Conservation (phyloP, 768 basidiomycete species). For the Austroboletus festivus region DNA sequence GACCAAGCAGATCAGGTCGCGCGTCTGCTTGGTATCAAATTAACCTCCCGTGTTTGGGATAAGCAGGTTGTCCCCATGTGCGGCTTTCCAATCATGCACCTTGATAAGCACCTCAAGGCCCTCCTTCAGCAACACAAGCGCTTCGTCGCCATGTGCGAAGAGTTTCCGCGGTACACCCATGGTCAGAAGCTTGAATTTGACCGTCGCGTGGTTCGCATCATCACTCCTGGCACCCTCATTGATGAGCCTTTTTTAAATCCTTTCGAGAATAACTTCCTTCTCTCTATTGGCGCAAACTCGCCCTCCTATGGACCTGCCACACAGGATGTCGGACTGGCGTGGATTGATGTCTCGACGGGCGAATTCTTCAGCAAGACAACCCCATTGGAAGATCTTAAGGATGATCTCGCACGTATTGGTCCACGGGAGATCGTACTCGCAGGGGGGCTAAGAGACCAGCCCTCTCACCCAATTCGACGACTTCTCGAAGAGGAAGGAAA, state of each 20-base stretch:
- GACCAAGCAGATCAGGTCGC: conserved; percentile 83
- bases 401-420: conserved; percentile 76
- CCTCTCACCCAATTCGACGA: conserved; percentile 45
- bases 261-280: conserved; percentile 86
- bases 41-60: conserved; percentile 74
- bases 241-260: conserved; percentile 87
- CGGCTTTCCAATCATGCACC: conserved; percentile 83
- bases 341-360: conserved; percentile 93
- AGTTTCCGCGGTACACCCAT: conserved; percentile 57
- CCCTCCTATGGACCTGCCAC: background rate
- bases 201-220: conserved; percentile 78
- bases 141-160: conserved; percentile 93
- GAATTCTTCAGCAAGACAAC: conserved; percentile 81
- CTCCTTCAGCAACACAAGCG: conserved; percentile 80
- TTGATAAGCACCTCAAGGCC: conserved; percentile 83
- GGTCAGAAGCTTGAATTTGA: conserved; percentile 64
- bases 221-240: conserved; percentile 92
- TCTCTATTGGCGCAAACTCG: conserved; percentile 51
- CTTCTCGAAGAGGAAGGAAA: conserved; percentile 52
- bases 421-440: conserved; percentile 83
- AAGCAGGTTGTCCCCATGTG: conserved; percentile 74
- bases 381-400: conserved; percentile 54
- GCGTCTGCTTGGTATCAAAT: conserved; percentile 74
- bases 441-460: conserved; percentile 32
- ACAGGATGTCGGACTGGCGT: conserved; percentile 67